Percentiles rank a stretch among this genome's conserved stretches.
phyloP scores from a whole-genome alignment of 148 eudicot species.

The Rhododendron henanense region DNA sequence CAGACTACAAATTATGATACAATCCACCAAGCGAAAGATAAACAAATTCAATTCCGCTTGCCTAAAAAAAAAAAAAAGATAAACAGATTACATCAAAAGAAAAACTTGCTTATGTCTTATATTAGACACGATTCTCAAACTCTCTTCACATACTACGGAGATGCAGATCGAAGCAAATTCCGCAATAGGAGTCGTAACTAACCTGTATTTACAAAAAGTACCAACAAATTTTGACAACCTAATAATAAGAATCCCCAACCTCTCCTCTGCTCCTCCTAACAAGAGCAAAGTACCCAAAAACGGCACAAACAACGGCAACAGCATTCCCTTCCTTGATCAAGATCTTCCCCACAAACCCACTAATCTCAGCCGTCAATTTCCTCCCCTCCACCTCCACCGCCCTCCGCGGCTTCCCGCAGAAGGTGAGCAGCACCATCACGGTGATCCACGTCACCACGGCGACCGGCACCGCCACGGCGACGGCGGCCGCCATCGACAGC shows the following conservation, averaged over 20 bases:
- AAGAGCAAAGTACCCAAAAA: constrained; percentile 62
- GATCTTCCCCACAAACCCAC: constrained; percentile 39
- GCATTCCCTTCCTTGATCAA: constrained; percentile 73
- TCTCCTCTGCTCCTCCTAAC: constrained; percentile 25
- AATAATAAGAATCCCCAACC: background rate
- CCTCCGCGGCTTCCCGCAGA: constrained; percentile 30
- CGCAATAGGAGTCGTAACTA: background rate
- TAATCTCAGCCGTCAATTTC: constrained; percentile 59
- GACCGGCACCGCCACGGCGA: constrained; percentile 64
- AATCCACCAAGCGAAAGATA: background rate
- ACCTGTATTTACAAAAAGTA: background rate
- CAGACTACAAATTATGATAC: background rate
- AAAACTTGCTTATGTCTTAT: too few species aligned
- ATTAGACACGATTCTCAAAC: background rate
- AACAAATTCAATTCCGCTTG: too few species aligned
- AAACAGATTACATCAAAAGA: too few species aligned
- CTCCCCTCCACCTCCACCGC: constrained; percentile 40
- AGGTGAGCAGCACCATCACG: constrained; percentile 41
- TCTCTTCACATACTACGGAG: background rate
- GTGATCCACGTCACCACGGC: constrained; percentile 63
- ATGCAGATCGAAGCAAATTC: background rate
- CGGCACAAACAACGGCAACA: constrained; percentile 70
- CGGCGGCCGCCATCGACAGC: constrained; percentile 65
- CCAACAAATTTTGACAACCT: background rate
- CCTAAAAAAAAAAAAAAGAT: too few species aligned